Percentiles rank a stretch among this genome's conserved stretches.
Conservation (phyloP, 768 basidiomycete genomes). For the Boletus reticuloceps region DNA sequence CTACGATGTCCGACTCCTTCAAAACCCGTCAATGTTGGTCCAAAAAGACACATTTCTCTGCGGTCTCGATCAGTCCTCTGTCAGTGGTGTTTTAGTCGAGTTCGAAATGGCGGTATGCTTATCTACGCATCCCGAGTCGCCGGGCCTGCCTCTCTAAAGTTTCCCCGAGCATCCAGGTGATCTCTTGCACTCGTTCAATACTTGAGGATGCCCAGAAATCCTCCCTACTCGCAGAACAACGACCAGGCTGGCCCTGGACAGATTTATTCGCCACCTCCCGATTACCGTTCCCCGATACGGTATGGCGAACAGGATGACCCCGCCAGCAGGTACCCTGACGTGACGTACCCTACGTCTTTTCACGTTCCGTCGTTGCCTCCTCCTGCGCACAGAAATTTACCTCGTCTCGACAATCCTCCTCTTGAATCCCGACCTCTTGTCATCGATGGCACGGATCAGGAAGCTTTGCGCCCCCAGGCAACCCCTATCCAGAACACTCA, state of each 20-base stretch:
- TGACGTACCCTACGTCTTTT: slow-evolving; percentile 5
- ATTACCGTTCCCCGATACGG: background rate
- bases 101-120: slow-evolving; percentile 16
- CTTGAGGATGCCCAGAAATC: slow-evolving; percentile 19
- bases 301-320: background rate
- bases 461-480: slow-evolving; percentile 10
- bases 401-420: background rate
- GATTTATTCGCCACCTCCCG: background rate
- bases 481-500: slow-evolving; percentile 18
- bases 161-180: slow-evolving; percentile 16
- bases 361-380: slow-evolving; percentile 10
- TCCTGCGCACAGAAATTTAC: background rate
- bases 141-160: background rate
- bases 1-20: background rate
- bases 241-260: slow-evolving; percentile 24
- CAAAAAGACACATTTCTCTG: background rate
- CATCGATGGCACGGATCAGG: slow-evolving; percentile 2
- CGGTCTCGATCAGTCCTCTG: background rate
- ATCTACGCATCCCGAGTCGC: slow-evolving; percentile 2
- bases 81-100: slow-evolving; percentile 11
- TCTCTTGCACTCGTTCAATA: slow-evolving; percentile 10
- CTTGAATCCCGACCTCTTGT: background rate
- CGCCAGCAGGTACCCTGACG: slow-evolving; percentile 5
- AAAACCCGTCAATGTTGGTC: background rate
- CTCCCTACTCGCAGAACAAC: slow-evolving; percentile 1